Evolutionary conservation across 306 rosid genomes (phyloP).

Genomic region (Medicago arabica): DNA sequence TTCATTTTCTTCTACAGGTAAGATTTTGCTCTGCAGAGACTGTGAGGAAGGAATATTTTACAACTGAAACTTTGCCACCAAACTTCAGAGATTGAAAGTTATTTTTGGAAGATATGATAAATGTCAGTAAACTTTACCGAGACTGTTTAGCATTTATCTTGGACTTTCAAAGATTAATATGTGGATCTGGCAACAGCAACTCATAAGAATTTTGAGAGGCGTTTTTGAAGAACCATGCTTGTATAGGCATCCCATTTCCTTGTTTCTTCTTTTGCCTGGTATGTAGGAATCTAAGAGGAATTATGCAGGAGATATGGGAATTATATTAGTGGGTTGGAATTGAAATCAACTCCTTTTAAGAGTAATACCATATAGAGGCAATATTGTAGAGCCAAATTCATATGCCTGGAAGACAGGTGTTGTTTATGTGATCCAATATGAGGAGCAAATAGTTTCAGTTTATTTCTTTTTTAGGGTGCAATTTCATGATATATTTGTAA

Average conservation of each 20-base stretch:
- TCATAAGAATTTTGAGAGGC: no score
- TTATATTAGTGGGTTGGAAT: slow-evolving; percentile 20
- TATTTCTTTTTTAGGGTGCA: neutral
- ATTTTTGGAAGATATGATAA: slow-evolving; percentile 15
- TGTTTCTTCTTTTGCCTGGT: no score
- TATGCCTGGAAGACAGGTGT: slow-evolving; percentile 5
- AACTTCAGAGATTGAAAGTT: slow-evolving; percentile 62
- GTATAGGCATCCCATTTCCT: no score
- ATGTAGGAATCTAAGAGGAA: slow-evolving; percentile 16
- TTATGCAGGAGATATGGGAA: slow-evolving; percentile 16
- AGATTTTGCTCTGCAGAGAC: slow-evolving; percentile 83
- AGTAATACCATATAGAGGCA: slow-evolving; percentile 5
- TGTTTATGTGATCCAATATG: neutral
- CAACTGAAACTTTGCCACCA: slow-evolving; percentile 66
- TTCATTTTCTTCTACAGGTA: slow-evolving; percentile 61
- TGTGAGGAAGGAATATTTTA: slow-evolving; percentile 77
- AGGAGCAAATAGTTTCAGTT: slow-evolving; percentile 6
- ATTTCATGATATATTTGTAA: neutral
- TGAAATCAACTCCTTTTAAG: slow-evolving; percentile 12
- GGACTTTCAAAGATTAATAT: slow-evolving; percentile 24
- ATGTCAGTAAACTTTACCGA: slow-evolving; percentile 15
- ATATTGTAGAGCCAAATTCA: slow-evolving; percentile 29
- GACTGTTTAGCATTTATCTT: slow-evolving; percentile 11
- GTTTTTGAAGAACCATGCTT: no score
- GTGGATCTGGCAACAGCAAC: slow-evolving; percentile 14